Base-by-base conservation (phyloP, 75 land plant species). In the Pinus taeda region DNA sequence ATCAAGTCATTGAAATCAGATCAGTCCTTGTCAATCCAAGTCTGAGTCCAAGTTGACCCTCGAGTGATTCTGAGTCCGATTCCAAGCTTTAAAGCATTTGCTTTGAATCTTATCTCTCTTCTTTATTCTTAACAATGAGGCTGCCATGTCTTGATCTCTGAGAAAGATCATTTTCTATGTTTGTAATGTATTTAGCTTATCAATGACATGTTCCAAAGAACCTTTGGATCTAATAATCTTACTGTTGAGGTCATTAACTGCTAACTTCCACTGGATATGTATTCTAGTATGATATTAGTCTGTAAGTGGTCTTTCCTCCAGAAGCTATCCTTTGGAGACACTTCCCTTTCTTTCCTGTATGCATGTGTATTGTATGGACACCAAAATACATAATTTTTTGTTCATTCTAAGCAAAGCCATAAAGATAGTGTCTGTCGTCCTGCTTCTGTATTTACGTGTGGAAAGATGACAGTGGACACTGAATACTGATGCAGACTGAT, bases 311-410 rank as follows among this genome's bases (percentile, higher is more conserved):
- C 29, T 29, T 62, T 62, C 26, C 26, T 62, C 8, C 13, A 62
- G 64, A 62, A 21, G 8, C 64, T 62, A 22, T 11, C 64, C 6
- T 22, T 24, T 62, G 64, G 29, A 62, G 65, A 62, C 30, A 62
- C 65, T 62, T 24, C 11, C 29, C 13, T 24, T 62, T 62, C 30
- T 62, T 24, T 62, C 30, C 20, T 13, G 39, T 8, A 33, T 65
- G 20, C 14, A 69, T 15, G 45, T 36, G 36, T 7, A 65, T 65
- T 33, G 36, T 65, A 65, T 17, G n/a, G 69, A 65, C 26, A 36
- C 69, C 17, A 6, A 67, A 69, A 39, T 69, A 13, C 39, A n/a
- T 69, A 42, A 69, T n/a, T 69, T 69, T 67, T 18, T 45, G n/a
- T 11, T 4, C 8, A 42, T 17, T 18, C 49, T 30, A 42, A 69